A percentile compares a stretch with the other conserved stretches of the same genome.
phyloP scores from a whole-genome alignment of 352 stramenopile species.

The Globisporangium yorkense region DNA sequence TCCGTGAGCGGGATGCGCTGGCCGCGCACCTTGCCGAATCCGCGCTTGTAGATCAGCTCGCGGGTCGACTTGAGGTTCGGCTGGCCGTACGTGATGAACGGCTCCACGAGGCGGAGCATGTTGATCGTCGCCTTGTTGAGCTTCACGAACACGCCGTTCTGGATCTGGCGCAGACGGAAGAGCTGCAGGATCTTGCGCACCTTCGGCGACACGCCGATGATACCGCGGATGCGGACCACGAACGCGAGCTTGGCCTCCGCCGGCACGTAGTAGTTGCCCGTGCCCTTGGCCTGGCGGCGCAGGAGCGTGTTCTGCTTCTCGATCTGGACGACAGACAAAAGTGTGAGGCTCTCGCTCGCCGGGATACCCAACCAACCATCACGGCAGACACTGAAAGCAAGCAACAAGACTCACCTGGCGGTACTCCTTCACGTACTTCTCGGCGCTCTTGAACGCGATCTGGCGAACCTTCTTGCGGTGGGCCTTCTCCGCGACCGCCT shows the following conservation, averaged over 20 bases:
- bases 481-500: constrained; percentile 69
- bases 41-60: constrained; percentile 99
- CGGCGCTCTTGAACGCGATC: constrained; percentile 92
- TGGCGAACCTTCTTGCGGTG: constrained; percentile 86
- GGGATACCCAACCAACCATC: not conserved
- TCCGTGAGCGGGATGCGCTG: constrained; percentile 96
- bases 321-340: constrained; percentile 28
- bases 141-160: constrained; percentile 99
- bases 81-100: constrained; percentile 98
- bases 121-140: constrained; percentile 99
- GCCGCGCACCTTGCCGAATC: constrained; percentile 98
- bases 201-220: constrained; percentile 91
- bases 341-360: not conserved
- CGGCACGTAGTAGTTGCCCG: constrained; percentile 97
- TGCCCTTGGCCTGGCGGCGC: constrained; percentile 93
- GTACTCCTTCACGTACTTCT: constrained; percentile 99
- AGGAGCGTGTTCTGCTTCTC: constrained; percentile 93
- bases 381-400: not conserved
- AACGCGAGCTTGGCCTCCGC: constrained; percentile 97
- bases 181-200: constrained; percentile 98
- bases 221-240: constrained; percentile 99
- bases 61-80: constrained; percentile 97
- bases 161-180: constrained; percentile 98
- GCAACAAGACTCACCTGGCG: constrained; percentile 49
- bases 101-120: constrained; percentile 98